Base-by-base conservation (phyloP, 2,329 filamentous ascomycete genomes). In the Talaromyces sp. region DNA sequence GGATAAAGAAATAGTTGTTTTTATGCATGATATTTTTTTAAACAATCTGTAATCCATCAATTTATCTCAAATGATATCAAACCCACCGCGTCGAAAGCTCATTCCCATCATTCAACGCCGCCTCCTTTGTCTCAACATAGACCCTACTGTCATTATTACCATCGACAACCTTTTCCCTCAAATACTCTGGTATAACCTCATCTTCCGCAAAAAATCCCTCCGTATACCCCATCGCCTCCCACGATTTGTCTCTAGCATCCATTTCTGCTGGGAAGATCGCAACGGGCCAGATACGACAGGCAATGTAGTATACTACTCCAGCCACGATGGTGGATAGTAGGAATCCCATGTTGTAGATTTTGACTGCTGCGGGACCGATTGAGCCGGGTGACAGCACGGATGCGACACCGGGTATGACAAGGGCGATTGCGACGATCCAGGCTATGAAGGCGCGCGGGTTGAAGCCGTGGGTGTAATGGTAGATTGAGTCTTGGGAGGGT, bases 261-360 rank as follows among this genome's bases (percentile, higher is more conserved):
- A 63, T 6, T 37, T 59, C 54, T 0, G 41, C 15, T 1, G 62
- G 62, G 22, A 54, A 64, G 19, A 64, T 60, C n/a, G 41, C 27
- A 10, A 64, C 52, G 0, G 62, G 62, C 54, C 62, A 64, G 7
- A 64, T 54, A 3, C 56, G 62, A 25, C 62, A 64, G 2, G 41
- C 31, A 5, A 54, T 22, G 27, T 64, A 65, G 37, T 65, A 65
- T 7, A 65, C 27, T 3, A 61, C n/a, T 2, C 39, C 63, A 1
- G 63, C 63, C 2, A 58, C 19, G 7, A 56, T 31, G 9, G 50
- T 57, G 7, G 63, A 57, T 9, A 65, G 15, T 8, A 65, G 11
- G 2, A 56, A 65, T 1, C 63, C 63, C 63, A 65, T 65, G n/a
- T 65, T 61, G 41, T 65, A 65, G 9, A 65, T 61, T 8, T 52